Conservation (phyloP, 2,329 filamentous ascomycete genomes). For the Helminthosporium solani region DNA sequence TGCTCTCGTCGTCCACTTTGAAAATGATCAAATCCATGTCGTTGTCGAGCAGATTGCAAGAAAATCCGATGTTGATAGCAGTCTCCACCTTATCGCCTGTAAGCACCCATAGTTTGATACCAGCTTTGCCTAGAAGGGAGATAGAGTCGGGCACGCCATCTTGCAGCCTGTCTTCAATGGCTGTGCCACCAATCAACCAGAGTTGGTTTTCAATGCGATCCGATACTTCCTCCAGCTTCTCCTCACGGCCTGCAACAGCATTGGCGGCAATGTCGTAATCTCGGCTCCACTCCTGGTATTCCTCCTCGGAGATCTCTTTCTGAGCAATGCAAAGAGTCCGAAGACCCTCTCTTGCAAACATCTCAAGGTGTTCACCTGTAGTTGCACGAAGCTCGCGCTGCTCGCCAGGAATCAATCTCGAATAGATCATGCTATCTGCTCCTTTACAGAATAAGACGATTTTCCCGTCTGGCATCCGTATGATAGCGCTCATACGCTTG, state of each 20-base stretch:
- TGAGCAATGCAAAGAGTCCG: constrained; percentile 93
- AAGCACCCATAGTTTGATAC: constrained; percentile 97
- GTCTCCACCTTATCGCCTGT: constrained; percentile 99
- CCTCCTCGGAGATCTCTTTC: constrained; percentile 73
- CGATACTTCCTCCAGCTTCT: constrained; percentile 86
- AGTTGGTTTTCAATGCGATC: constrained; percentile 90
- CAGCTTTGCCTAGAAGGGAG: constrained; percentile 82
- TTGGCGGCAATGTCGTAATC: constrained; percentile 86
- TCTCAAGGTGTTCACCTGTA: constrained; percentile 92
- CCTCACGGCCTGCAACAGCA: constrained; percentile 81
- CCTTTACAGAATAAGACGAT: constrained; percentile 97
- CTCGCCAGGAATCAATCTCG: constrained; percentile 78
- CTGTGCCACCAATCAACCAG: constrained; percentile 85
- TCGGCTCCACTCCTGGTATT: constrained; percentile 82
- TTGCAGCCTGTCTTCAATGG: constrained; percentile 94
- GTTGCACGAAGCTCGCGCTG: constrained; percentile 78
- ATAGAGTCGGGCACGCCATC: constrained; percentile 97
- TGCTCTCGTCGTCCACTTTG: constrained; percentile 74
- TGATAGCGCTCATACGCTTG: constrained; percentile 97
- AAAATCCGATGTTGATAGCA: constrained; percentile 99
- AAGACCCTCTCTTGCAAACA: constrained; percentile 94
- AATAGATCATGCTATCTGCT: constrained; percentile 96
- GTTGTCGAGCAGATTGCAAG: constrained; percentile 94
- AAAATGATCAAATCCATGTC: constrained; percentile 96
- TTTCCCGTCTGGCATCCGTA: constrained; percentile 86